phyloP scores from a whole-genome alignment of 75 land plant species.

The Ceratopteris richardii region DNA sequence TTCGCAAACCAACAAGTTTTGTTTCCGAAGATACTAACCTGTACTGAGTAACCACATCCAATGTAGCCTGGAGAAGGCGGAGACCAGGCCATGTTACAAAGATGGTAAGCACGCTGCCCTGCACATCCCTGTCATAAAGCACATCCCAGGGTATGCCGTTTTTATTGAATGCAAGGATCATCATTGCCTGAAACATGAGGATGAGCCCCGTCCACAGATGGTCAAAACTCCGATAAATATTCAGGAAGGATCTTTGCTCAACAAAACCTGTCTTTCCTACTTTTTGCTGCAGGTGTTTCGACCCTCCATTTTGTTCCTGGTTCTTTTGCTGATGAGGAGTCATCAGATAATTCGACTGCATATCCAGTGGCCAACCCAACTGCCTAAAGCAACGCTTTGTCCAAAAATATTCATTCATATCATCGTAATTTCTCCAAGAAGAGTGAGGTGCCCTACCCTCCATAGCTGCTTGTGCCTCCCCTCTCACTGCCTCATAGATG shows the following conservation, averaged over 20 bases:
- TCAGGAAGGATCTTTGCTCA: conserved; percentile 82
- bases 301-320: conserved; percentile 4
- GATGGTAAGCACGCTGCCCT: conserved; percentile 18
- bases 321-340: background rate
- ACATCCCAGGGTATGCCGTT: conserved; percentile 21
- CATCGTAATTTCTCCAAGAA: conserved; percentile 91
- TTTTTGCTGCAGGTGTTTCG: conserved; percentile 8
- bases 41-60: background rate
- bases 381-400: conserved; percentile 39
- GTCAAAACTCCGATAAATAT: conserved; percentile 75
- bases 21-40: background rate
- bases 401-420: conserved; percentile 90
- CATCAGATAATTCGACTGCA: background rate
- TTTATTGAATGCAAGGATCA: conserved; percentile 44
- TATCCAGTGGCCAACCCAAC: conserved; percentile 58
- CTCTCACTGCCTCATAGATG: conserved; percentile 19
- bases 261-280: conserved; percentile 91
- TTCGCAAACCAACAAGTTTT: background rate
- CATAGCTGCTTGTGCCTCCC: conserved; percentile 16
- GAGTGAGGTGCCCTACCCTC: conserved; percentile 80
- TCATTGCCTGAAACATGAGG: conserved; percentile 58
- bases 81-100: conserved; percentile 23
- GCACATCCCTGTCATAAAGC: conserved; percentile 21
- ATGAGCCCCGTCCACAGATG: conserved; percentile 70
- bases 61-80: conserved; percentile 22